These are phyloP conservation scores for Boletus rubroflammeus DNA, from an alignment of 768 basidiomycete genomes.

Conservation along the genomic window DNA sequence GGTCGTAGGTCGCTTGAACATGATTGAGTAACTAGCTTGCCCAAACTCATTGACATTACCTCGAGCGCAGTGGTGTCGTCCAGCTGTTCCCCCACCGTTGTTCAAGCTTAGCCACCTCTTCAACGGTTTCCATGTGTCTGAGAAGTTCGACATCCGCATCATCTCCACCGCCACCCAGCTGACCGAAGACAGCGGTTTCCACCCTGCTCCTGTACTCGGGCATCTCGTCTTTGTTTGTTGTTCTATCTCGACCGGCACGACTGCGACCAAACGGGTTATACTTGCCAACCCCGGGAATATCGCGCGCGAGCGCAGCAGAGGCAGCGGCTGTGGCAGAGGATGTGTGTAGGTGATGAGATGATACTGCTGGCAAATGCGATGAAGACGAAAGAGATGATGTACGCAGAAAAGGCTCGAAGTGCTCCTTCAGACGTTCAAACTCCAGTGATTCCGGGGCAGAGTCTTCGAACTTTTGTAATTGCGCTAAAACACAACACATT, in stretches of 20 bases:
- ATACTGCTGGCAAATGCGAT: conserved; percentile 45
- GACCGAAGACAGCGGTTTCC: conserved; percentile 55
- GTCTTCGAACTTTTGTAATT: conserved; percentile 88
- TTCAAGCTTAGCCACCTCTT: conserved; percentile 66
- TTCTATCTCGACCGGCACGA: conserved; percentile 55
- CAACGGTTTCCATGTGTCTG: conserved; percentile 55
- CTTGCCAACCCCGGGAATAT: conserved; percentile 78
- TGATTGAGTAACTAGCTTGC: not conserved
- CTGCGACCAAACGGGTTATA: conserved; percentile 59
- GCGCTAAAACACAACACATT: conserved; percentile 47
- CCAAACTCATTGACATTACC: conserved; percentile 37
- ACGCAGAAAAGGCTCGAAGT: conserved; percentile 93
- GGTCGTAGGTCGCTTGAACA: conserved; percentile 73
- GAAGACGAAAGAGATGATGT: conserved; percentile 73
- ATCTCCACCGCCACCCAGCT: conserved; percentile 54
- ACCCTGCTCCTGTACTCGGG: conserved; percentile 70
- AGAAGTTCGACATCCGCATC: conserved; percentile 72
- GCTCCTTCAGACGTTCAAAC: conserved; percentile 93
- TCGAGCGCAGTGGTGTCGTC: conserved; percentile 59
- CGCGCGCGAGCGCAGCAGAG: conserved; percentile 82
- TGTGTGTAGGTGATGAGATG: conserved; percentile 70
- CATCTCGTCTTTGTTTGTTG: conserved; percentile 72
- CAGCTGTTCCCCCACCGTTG: conserved; percentile 83
- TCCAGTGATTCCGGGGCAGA: conserved; percentile 80
- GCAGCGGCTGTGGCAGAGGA: conserved; percentile 88